phyloP scores from a whole-genome alignment of 371 early-diverging fungal species.

The Lichtheimia corymbifera region DNA sequence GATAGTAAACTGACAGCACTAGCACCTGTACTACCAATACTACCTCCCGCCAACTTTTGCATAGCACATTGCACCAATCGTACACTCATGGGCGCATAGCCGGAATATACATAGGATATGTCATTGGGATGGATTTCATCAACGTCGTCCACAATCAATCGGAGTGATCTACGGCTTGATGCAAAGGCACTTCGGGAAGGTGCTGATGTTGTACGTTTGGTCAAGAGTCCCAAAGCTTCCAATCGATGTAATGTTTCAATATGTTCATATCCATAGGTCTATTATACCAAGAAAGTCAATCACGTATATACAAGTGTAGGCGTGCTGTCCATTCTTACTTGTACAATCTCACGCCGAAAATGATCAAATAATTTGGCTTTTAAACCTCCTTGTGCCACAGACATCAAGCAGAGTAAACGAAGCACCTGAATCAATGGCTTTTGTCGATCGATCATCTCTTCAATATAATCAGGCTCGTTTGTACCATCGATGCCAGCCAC shows the following conservation, averaged over 20 bases:
- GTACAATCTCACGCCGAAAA: constrained; percentile 80
- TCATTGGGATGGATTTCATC: constrained; percentile 86
- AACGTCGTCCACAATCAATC: constrained; percentile 85
- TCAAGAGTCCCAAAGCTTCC: constrained; percentile 66
- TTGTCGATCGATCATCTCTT: constrained; percentile 78
- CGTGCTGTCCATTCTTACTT: constrained; percentile 40
- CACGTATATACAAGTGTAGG: neutral
- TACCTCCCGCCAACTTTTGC: constrained; percentile 31
- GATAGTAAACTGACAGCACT: constrained; percentile 43
- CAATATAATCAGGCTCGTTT: constrained; percentile 77
- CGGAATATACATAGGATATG: constrained; percentile 91
- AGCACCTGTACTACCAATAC: constrained; percentile 16
- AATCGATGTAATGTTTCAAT: constrained; percentile 80
- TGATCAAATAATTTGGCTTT: constrained; percentile 80
- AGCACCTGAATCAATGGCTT: constrained; percentile 73
- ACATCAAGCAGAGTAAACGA: constrained; percentile 84
- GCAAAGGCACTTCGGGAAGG: constrained; percentile 51
- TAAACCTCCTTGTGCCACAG: constrained; percentile 77
- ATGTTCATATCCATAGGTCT: constrained; percentile 93
- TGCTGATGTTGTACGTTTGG: constrained; percentile 43
- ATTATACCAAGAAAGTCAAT: neutral
- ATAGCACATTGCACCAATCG: constrained; percentile 89
- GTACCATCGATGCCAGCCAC: constrained; percentile 75
- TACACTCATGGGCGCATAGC: constrained; percentile 90
- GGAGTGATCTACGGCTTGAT: constrained; percentile 70